These are phyloP conservation scores for Crataegus laevigata DNA, from an alignment of 306 rosid genomes.

Conservation along the genomic window DNA sequence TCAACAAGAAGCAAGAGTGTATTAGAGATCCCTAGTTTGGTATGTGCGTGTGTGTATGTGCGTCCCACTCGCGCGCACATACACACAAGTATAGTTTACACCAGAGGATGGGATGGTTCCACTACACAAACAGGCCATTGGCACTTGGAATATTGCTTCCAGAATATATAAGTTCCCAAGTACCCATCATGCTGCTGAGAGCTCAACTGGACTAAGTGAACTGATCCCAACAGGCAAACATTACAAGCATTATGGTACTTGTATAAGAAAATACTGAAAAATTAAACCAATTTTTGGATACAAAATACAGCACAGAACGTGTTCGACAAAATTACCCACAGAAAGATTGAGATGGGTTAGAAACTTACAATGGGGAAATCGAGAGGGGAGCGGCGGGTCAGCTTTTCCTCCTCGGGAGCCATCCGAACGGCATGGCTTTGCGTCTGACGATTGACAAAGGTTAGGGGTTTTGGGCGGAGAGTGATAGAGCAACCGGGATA, in stretches of 20 bases:
- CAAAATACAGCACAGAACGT: neutral
- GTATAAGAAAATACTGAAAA: neutral
- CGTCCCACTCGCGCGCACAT: too few relatives aligned
- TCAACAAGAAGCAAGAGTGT: too few relatives aligned
- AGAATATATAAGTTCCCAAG: too few relatives aligned
- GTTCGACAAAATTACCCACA: neutral
- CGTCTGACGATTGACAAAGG: slow-evolving; percentile 5
- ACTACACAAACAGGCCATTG: too few relatives aligned
- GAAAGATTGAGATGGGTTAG: neutral
- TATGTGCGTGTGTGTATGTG: too few relatives aligned
- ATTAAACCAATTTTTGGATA: neutral
- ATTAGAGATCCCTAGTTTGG: too few relatives aligned
- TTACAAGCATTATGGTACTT: neutral
- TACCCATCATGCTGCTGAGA: neutral
- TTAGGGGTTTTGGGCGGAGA: neutral
- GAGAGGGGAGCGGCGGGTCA: slow-evolving; percentile 73
- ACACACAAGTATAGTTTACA: too few relatives aligned
- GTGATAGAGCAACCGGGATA: slow-evolving; percentile 7
- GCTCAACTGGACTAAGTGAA: neutral
- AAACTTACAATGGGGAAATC: slow-evolving; percentile 67
- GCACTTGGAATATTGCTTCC: too few relatives aligned
- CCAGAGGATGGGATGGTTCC: too few relatives aligned
- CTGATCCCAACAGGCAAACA: neutral
- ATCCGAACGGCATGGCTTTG: slow-evolving; percentile 49
- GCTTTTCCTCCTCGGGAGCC: slow-evolving; percentile 83